A percentile compares a stretch with the other conserved stretches of the same genome.
phyloP scores from a whole-genome alignment of 192 early-diverging fungal genomes.

The Entomortierella chlamydospora region DNA sequence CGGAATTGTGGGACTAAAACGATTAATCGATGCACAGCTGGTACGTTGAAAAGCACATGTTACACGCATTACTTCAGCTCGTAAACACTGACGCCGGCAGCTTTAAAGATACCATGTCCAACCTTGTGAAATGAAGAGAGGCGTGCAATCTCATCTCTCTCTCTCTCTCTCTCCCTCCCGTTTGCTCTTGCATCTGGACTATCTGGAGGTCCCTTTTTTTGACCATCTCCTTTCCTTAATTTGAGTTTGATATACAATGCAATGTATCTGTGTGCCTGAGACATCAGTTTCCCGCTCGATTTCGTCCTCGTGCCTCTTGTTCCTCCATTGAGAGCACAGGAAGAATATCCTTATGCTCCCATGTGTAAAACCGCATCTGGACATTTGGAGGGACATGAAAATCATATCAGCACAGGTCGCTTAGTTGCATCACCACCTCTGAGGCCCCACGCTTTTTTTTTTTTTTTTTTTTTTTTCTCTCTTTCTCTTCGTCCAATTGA shows the following conservation, averaged over 20 bases:
- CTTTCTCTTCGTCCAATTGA: not conserved
- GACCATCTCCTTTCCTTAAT: not conserved
- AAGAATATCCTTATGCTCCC: not conserved
- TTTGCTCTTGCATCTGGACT: not conserved
- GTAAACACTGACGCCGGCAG: not conserved
- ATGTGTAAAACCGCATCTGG: not conserved
- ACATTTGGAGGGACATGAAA: not conserved
- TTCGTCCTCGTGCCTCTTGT: not conserved
- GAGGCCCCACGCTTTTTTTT: not conserved
- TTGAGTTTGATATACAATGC: conserved; percentile 1
- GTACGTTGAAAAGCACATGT: conserved; percentile 16
- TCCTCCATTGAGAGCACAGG: not conserved
- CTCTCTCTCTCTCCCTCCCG: not conserved
- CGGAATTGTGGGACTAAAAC: conserved; percentile 33
- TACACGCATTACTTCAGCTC: not conserved
- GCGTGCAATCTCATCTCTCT: conserved; percentile 5
- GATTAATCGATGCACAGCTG: conserved; percentile 48
- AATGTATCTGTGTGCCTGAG: not conserved
- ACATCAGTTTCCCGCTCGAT: conserved; percentile 10
- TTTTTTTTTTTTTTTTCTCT: not conserved
- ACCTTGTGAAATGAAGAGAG: not conserved
- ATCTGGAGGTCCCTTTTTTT: not conserved
- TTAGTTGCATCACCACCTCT: not conserved
- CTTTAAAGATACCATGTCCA: too few species aligned
- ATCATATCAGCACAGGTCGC: not conserved